Evolutionary conservation across 352 stramenopile genomes (phyloP), one percentile per base, ranked within the genome.

Genomic region (Lagenidium giganteum): DNA sequence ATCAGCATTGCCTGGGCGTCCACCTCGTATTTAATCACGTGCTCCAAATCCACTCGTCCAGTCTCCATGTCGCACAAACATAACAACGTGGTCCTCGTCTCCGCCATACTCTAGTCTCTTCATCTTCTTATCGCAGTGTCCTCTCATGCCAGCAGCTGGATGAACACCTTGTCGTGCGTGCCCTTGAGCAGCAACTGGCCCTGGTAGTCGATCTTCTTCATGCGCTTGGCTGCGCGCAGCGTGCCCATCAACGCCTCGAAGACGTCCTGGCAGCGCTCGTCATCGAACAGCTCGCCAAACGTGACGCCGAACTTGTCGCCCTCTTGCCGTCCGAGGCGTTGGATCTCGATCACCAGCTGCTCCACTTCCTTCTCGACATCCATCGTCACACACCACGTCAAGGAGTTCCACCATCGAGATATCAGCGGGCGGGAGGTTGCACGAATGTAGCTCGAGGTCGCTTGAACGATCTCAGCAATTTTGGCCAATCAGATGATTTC

Each of bases 161-260:
- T 91, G 44, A 81, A 75, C 18, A 88, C 67, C 24, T 86, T 75
- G 60, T 94, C 79, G 55, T 90, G 64, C 25, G 71, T 54, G 41
- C 82, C 82, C 57, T 94, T 94, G 50, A 94, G 62, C 38, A 94
- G 61, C 32, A 94, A 52, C 50, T 92, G 79, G 17, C 82, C 82
- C 30, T 82, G 45, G 64, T 84, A 94, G 33, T 82, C 64, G 50
- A 94, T 87, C 38, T 88, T 67, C 51, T 81, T 81, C 40, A 70
- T 51, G 25, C 72, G 74, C 51, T 88, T 87, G 38, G 82, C 82
- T 28, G 74, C 71, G 43, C 81, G 82, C 18, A 94, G 68, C 47
- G 82, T 94, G 47, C 82, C 82, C 53, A 94, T 84, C 36, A 94
- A 61, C 17, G 82, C 80, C 51, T 93, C 73, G 18, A 84, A 87